A percentile compares a stretch with the other conserved stretches of the same genome.
phyloP scores from a whole-genome alignment of 1,284 basidiomycete genomes.

The Cryptococcus sp. region DNA sequence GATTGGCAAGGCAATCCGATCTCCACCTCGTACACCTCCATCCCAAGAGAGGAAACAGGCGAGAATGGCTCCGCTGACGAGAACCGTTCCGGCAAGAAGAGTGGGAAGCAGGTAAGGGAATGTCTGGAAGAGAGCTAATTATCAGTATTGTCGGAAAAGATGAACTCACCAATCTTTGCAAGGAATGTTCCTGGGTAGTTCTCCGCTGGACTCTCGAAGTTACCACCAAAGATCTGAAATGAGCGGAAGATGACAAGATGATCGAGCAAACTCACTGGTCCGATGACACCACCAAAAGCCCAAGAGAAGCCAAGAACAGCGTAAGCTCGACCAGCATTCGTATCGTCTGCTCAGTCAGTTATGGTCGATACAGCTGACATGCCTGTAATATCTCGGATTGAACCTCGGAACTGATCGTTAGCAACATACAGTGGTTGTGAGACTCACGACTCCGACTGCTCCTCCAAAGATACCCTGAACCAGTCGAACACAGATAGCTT shows the following conservation, averaged over 20 bases:
- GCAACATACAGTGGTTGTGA: background rate
- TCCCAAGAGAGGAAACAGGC: conserved; percentile 85
- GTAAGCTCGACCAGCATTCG: conserved; percentile 89
- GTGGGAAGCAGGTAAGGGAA: conserved; percentile 94
- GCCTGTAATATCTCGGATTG: conserved; percentile 83
- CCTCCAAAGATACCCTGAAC: conserved; percentile 94
- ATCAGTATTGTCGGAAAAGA: background rate
- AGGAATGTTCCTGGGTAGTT: conserved; percentile 75
- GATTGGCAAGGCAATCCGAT: conserved; percentile 64
- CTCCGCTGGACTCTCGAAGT: conserved; percentile 75
- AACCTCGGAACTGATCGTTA: conserved; percentile 57
- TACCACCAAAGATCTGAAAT: conserved; percentile 65
- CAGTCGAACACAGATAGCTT: conserved; percentile 83
- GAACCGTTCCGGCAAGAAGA: conserved; percentile 67
- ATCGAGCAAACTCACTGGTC: conserved; percentile 26
- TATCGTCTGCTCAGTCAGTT: conserved; percentile 41
- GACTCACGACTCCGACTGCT: conserved; percentile 78
- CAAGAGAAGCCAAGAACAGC: conserved; percentile 92
- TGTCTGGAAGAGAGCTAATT: conserved; percentile 59
- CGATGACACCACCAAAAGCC: conserved; percentile 76
- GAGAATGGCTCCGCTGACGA: conserved; percentile 70
- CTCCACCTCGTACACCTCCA: conserved; percentile 78
- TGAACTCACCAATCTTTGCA: conserved; percentile 49
- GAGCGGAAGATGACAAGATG: background rate
- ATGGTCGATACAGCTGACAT: background rate